Evolutionary conservation across 169 alveolate species (phyloP), one percentile per base, ranked within the genome.

Genomic region (Plasmodium cynomolgi): DNA sequence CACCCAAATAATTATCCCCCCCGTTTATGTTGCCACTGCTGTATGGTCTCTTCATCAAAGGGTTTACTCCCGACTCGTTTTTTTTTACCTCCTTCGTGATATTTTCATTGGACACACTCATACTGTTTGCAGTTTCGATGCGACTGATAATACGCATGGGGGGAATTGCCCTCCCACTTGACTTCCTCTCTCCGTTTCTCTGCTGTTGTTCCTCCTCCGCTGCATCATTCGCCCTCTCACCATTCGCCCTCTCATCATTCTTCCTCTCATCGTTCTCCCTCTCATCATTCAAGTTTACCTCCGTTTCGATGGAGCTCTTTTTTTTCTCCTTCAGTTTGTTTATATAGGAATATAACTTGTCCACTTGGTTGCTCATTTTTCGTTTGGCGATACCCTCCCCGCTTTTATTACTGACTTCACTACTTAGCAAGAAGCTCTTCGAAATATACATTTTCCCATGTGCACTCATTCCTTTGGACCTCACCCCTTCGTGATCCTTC

Each of bases 271-370:
- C 62, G 39, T 23, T 31, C 37, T 13, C 5, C n/a, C 1, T 11
- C 39, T 44, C 84, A 71, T 37, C 84, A 58, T 23, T 71, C 20
- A 26, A 26, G 81, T 17, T 84, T 20, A 11, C 58, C 39, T 86
- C 86, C 54, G 8, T 54, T 13, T 86, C 44, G 37, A 44, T 75
- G 39, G 54, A 20, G 29, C 31, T 79, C 26, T 11, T 86, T 77
- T 86, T 86, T 31, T 86, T 86, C 37, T 84, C 92, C 33, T 86
- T 86, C 20, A 86, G 81, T 77, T 77, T 86, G 50, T 77, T 77
- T 86, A 86, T 86, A 58, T 86, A 86, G 17, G 93, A 71, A 77
- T 86, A 77, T 79, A 86, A 56, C 62, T 86, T 86, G 50, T 86
- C 93, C 68, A 86, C 93, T 62, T 86, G 81, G 2, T 47, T 33